Conservation (phyloP, 2,329 filamentous ascomycete genomes). For the Talaromyces sp. region DNA sequence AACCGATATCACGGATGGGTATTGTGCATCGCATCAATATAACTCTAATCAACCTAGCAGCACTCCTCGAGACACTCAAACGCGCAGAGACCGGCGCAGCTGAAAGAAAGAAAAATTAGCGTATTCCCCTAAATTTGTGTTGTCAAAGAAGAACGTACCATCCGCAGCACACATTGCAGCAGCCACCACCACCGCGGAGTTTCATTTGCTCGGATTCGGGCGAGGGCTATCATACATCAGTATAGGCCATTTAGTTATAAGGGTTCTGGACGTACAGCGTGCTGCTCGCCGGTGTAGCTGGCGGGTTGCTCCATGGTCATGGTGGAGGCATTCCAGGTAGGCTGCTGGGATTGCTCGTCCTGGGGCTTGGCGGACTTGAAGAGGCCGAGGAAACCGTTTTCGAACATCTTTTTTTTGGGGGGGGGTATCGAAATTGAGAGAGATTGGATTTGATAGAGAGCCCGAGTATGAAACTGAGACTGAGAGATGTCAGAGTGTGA, state of each 20-base stretch:
- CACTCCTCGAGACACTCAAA: constrained; percentile 29
- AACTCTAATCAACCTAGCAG: constrained; percentile 19
- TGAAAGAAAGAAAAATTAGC: constrained; percentile 4
- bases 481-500: neutral
- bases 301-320: constrained; percentile 29
- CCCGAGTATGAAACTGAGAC: neutral
- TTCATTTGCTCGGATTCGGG: constrained; percentile 23
- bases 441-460: too few species aligned
- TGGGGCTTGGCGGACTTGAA: constrained; percentile 29
- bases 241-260: neutral
- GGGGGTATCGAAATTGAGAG: neutral
- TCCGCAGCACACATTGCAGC: constrained; percentile 28
- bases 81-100: constrained; percentile 26
- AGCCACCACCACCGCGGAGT: constrained; percentile 27
- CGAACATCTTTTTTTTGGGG: constrained; percentile 13
- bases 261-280: constrained; percentile 16
- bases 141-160: constrained; percentile 19
- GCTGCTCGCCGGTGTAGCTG: constrained; percentile 25
- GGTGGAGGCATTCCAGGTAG: constrained; percentile 27
- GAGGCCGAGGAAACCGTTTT: constrained; percentile 24
- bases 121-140: neutral
- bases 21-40: neutral
- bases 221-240: constrained; percentile 9
- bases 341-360: constrained; percentile 15
- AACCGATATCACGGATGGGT: neutral